Evolutionary conservation across 2,329 filamentous ascomycete genomes (phyloP).

Genomic region (Paecilomyces niveus): DNA sequence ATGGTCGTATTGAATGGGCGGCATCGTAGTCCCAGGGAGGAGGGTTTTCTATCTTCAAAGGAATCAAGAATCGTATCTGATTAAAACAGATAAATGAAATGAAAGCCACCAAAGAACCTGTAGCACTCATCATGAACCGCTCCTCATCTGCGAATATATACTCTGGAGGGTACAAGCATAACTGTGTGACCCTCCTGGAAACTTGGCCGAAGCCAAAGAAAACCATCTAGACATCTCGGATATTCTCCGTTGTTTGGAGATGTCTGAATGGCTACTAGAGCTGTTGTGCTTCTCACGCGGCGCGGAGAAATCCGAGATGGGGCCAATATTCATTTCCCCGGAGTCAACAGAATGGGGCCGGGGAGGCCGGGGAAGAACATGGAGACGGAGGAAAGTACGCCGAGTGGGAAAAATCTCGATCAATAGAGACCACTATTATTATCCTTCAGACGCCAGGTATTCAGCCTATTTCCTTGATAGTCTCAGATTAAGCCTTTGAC

Average conservation of each 20-base stretch:
- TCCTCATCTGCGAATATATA: not conserved
- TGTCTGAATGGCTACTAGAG: not conserved
- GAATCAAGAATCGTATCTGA: not conserved
- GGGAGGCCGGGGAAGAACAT: not conserved
- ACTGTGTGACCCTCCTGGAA: not conserved
- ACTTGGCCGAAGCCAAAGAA: not conserved
- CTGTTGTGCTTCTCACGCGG: not conserved
- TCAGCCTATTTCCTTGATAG: not conserved
- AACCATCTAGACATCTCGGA: not conserved
- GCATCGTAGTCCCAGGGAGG: not conserved
- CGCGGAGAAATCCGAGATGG: not conserved
- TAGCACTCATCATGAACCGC: not conserved
- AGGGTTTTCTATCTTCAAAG: not conserved
- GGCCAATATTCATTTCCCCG: not conserved
- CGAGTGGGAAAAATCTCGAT: not conserved
- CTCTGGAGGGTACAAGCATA: not conserved
- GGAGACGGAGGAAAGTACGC: not conserved
- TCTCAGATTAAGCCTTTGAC: not conserved
- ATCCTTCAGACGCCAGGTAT: not conserved
- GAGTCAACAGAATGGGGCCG: not conserved
- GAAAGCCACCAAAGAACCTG: not conserved
- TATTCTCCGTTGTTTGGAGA: not conserved
- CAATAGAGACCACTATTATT: not conserved
- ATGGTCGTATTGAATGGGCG: conserved; percentile 12
- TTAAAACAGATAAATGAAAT: not conserved